phyloP scores from a whole-genome alignment of 768 basidiomycete genomes.

The Punctularia strigosozonata region DNA sequence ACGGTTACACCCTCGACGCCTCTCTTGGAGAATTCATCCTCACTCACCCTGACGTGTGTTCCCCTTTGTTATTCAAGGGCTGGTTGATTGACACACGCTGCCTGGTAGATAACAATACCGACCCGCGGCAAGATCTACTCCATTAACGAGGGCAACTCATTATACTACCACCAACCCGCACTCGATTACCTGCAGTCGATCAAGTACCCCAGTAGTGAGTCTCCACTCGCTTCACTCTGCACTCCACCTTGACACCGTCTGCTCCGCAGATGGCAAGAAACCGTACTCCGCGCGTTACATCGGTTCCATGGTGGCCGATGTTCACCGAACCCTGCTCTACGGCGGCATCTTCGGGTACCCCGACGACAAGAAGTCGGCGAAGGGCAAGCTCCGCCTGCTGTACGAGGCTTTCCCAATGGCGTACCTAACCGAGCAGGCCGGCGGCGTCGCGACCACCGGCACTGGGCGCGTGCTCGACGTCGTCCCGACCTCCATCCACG shows the following conservation, averaged over 20 bases:
- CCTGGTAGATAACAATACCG: constrained; percentile 76
- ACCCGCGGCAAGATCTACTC: constrained; percentile 97
- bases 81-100: neutral
- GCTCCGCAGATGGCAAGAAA: constrained; percentile 50
- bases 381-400: constrained; percentile 84
- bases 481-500: constrained; percentile 75
- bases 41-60: constrained; percentile 83
- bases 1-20: constrained; percentile 96
- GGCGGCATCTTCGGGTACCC: constrained; percentile 99
- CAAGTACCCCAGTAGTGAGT: too few species aligned
- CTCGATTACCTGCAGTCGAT: constrained; percentile 77
- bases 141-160: constrained; percentile 97
- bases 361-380: constrained; percentile 95
- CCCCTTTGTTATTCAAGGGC: constrained; percentile 1
- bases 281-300: constrained; percentile 93
- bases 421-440: constrained; percentile 92
- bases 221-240: too few species aligned
- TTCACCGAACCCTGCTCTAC: constrained; percentile 90
- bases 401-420: constrained; percentile 99
- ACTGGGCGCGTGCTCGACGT: constrained; percentile 90
- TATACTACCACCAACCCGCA: constrained; percentile 85
- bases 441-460: constrained; percentile 93
- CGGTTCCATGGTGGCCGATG: constrained; percentile 99
- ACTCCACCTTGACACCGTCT: too few species aligned
- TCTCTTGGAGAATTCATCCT: constrained; percentile 96